phyloP scores from a whole-genome alignment of 129 eudicot genomes.

The Solidago caesia region DNA sequence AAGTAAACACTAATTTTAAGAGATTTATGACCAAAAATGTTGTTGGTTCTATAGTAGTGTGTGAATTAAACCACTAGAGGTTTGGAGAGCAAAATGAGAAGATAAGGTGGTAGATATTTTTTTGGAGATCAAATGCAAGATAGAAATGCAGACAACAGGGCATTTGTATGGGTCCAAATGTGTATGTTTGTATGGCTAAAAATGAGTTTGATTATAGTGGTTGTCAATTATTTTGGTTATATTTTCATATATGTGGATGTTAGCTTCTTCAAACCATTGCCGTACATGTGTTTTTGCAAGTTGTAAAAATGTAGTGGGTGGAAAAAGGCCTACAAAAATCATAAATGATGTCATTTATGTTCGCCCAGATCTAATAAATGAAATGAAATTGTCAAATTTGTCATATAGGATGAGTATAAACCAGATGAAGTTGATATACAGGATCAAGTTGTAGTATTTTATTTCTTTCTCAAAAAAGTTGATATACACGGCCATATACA shows the following conservation, averaged over 20 bases:
- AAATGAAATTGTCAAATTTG: background rate
- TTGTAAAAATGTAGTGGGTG: background rate
- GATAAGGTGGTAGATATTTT: slow-evolving; percentile 28
- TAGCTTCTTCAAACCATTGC: background rate
- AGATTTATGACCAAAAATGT: background rate
- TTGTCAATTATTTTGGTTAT: slow-evolving; percentile 12
- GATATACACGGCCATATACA: too few relatives aligned
- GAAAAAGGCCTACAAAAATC: background rate
- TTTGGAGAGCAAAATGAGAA: slow-evolving; percentile 13
- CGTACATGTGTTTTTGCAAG: slow-evolving; percentile 21
- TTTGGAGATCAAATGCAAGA: slow-evolving; percentile 32
- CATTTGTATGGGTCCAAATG: slow-evolving; percentile 6
- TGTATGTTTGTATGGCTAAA: slow-evolving; percentile 29
- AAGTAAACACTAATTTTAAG: background rate
- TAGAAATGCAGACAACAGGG: slow-evolving; percentile 24
- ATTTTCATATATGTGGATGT: slow-evolving; percentile 26
- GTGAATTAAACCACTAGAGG: slow-evolving; percentile 1
- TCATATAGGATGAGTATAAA: too few relatives aligned
- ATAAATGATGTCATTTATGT: background rate
- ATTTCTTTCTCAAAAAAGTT: too few relatives aligned
- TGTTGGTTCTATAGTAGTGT: background rate
- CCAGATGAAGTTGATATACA: too few relatives aligned
- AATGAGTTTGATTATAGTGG: slow-evolving; percentile 19
- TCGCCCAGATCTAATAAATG: background rate
- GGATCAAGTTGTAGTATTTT: too few relatives aligned